Base-by-base conservation (phyloP, 805 yeast genomes). In the Kregervanrija fluxuum region DNA sequence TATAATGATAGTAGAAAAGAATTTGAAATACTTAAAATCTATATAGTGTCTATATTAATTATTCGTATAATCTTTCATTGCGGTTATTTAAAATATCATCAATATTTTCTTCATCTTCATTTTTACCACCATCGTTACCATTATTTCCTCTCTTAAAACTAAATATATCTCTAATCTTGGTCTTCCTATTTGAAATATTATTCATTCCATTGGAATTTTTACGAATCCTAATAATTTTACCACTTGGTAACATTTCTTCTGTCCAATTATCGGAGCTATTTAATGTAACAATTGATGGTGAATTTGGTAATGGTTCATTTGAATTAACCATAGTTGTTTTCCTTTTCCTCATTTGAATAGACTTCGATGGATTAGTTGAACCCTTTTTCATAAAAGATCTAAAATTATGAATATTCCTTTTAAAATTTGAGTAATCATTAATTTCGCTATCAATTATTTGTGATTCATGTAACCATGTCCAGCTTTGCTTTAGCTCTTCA, bases 401-500 rank as follows among this genome's bases (percentile, higher is more conserved):
- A 31, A 62, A 43, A 37, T 61, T 52, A 41, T 59, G 49, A 2
- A 56, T 32, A 3, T 40, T 44, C 28, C 52, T 49, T 37, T 52
- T 49, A 9, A 52, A 28, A 8, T 37, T 11, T 1, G 59, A 38
- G 46, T 53, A 52, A 6, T 31, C 37, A 5, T 55, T 55, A 15
- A 53, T 45, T 12, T 58, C 55, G 22, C 53, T 48, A 22, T 61
- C 64, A 11, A 51, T 49, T 5, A 62, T 35, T 33, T 52, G 56
- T 5, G 66, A 60, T 35, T 65, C 66, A 42, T 65, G 69, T 43
- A 59, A 48, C 78, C 83, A 79, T 4, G 74, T 73, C 95, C 95
- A 85, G 2, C 95, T 82, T 59, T 85, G 93, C 41, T 73, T 67
- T 61, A 93, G 70, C 50, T 89, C 95, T 28, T 70, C 70, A 55